Base-by-base conservation (phyloP, 306 rosid species). In the Coriaria nepalensis region DNA sequence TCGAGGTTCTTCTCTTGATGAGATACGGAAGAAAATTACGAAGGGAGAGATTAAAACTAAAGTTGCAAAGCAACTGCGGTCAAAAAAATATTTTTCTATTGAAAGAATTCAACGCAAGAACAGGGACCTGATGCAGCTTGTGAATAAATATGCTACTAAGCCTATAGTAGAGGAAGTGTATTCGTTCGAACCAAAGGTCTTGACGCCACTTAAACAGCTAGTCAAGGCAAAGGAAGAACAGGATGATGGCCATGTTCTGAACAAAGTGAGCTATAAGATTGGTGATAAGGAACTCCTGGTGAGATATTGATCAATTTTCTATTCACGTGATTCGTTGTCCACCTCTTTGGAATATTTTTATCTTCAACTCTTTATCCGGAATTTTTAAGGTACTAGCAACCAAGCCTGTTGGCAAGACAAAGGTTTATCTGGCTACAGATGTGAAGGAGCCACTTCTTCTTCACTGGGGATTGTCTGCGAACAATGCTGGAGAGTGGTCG, bases 391-490 rank as follows among this genome's bases (percentile, higher is more conserved):
- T 79, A 45, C 65, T 85, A n/a, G 73, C 79, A 50, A 77, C 87
- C 57, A 81, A 85, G 63, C 71, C 61, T 65, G 69, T 66, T 54
- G 73, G 76, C 56, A 90, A 79, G 78, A 71, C 67, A 52, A 85
- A 69, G 71, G 72, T 90, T 70, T 73, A 77, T 76, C 73, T 90
- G 63, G 76, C 92, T 56, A 85, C 95, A 35, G 95, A 85, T 71
- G 57, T 68, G 44, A 67, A 73, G 66, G 67, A 44, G 46, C 92
- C 92, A 41, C 35, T 62, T 60, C 75, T 67, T 60, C 82, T 90
- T 65, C 98, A 90, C 64, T 90, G 98, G 98, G 93, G 92, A 45
- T 69, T 90, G 61, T 90, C 95, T 39, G 72, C 51, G 64, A 62
- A 70, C 67, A 64, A 64, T 12, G 67, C 87, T 35, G 87, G 84